Percentiles rank a stretch among this genome's conserved stretches.
phyloP scores from a whole-genome alignment of 208 protist genomes.

The Acanthamoeba lenticulata region DNA sequence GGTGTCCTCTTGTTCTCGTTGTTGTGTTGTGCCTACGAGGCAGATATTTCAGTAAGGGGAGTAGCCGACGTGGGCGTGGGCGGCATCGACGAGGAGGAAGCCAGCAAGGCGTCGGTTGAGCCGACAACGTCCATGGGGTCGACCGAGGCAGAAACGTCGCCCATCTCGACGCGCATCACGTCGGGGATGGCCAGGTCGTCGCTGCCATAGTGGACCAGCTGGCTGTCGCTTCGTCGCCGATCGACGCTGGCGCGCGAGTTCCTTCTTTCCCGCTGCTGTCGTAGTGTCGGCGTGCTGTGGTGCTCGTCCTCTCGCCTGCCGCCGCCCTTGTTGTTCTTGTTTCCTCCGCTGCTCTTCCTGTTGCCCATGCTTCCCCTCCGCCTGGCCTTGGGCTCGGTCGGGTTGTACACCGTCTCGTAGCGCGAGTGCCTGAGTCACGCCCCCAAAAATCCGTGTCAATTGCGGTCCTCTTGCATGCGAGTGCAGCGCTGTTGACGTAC shows the following conservation, averaged over 20 bases:
- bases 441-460: no score
- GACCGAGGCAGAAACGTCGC: neutral
- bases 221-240: constrained; percentile 15
- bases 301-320: neutral
- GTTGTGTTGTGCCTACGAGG: no score
- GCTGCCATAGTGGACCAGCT: constrained; percentile 15
- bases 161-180: constrained; percentile 2
- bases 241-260: constrained; percentile 17
- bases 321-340: neutral
- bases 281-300: neutral
- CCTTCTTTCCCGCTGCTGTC: neutral
- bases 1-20: no score
- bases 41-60: neutral
- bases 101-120: neutral
- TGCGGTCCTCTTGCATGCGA: no score
- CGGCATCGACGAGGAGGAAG: neutral
- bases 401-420: neutral
- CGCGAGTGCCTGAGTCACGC: constrained; percentile 3
- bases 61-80: neutral
- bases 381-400: neutral
- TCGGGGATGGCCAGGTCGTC: constrained; percentile 23
- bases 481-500: neutral
- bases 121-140: neutral
- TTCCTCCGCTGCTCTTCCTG: neutral
- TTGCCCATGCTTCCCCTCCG: neutral